Base-by-base conservation (phyloP, 2,329 filamentous ascomycete genomes). In the Keithomyces neogunnii region DNA sequence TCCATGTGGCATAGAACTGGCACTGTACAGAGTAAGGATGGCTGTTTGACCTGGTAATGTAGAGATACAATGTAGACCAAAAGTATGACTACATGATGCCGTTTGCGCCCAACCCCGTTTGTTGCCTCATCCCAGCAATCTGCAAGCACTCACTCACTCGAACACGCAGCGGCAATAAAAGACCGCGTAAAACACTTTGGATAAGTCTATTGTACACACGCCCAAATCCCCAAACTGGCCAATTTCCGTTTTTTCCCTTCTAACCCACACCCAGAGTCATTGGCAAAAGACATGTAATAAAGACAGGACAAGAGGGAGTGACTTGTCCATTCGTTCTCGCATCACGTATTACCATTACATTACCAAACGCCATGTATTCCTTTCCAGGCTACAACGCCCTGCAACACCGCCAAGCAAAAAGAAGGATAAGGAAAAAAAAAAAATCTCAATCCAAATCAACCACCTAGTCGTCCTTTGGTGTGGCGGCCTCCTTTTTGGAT, bases 401-500 rank as follows among this genome's bases (percentile, higher is more conserved):
- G 26, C 19, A 19, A 19, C 19, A 19, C 19, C 19, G 19, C 19
- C 19, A 19, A 19, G 19, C 19, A 19, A 19, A 19, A 19, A 19
- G 19, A 19, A 19, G 19, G 19, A 19, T 19, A 19, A 19, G 19
- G 19, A 19, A 19, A 19, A 19, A 19, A 19, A 19, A 19, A 19
- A 19, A 30, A 29, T 29, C 9, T 28, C 40, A 9, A 19, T 26
- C 13, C 40, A 19, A 35, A 33, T 29, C 29, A 26, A 13, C 5
- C 19, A 29, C 9, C 50, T 54, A 48, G 11, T 47, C 35, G 9
- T 45, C 48, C 38, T 51, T 71, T 36, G 33, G 48, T 10, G 47
- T 35, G 11, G 46, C 19, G n/a, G 45, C 48, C 29, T 66, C 66
- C 55, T 71, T 70, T 62, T 69, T 70, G 4, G 62, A 62, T 55